phyloP scores from a whole-genome alignment of 768 basidiomycete genomes.

The Amanita rubescens region DNA sequence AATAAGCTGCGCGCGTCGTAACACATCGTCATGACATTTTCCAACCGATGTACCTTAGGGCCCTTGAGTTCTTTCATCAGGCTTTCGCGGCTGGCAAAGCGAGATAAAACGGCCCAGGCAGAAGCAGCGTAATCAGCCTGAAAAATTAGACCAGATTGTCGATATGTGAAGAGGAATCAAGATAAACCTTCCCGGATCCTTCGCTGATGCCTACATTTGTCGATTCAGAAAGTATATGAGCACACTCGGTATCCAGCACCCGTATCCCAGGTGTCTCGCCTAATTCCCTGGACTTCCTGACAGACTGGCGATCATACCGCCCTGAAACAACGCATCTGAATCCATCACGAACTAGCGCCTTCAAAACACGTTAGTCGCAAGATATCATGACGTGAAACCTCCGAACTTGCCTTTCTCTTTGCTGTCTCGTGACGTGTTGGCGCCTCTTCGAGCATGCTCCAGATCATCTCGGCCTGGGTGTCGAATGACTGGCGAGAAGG shows the following conservation, averaged over 20 bases:
- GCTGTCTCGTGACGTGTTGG: no score
- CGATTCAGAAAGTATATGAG: conserved; percentile 3
- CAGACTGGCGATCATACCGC: background rate
- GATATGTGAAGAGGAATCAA: conserved; percentile 1
- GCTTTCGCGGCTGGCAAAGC: background rate
- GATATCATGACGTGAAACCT: background rate
- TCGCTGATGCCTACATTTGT: conserved; percentile 2
- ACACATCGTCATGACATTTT: conserved; percentile 10
- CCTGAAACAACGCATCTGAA: conserved; percentile 4
- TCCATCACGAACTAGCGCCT: conserved; percentile 5
- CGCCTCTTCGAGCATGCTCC: conserved; percentile 11
- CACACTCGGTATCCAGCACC: background rate
- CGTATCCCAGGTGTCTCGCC: background rate
- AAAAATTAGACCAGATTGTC: background rate
- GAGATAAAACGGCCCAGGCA: background rate
- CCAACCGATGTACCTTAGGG: conserved; percentile 5
- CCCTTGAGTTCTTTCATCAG: conserved; percentile 3
- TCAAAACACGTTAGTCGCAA: background rate
- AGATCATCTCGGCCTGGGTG: conserved; percentile 17
- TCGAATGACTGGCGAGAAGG: conserved; percentile 16
- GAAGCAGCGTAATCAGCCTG: no score
- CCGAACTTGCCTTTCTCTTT: background rate
- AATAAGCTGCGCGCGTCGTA: background rate
- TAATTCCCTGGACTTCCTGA: background rate
- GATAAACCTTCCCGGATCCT: conserved; percentile 2